Evolutionary conservation across 1,284 basidiomycete species (phyloP), one percentile per base, ranked within the genome.

Genomic region (Neotropicomus parvogracilis): DNA sequence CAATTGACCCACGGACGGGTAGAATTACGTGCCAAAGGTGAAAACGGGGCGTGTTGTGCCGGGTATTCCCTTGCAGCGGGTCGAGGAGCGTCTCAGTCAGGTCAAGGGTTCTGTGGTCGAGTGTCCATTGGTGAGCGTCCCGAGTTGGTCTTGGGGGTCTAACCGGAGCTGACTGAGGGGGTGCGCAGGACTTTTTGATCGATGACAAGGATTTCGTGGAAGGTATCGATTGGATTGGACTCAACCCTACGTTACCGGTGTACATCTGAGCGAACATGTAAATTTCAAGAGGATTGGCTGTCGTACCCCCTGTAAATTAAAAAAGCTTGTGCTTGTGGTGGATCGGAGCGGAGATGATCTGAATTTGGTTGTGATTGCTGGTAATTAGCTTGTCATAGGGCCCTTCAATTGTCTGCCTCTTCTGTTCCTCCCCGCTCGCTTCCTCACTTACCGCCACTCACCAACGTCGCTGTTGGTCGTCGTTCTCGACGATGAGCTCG

Each of bases 21-120:
- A 89, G 83, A 72, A 68, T 47, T 89, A 87, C 60, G 75, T 83
- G 8, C 82, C 87, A 5, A 86, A 89, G 59, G 78, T 83, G 52
- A 84, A 89, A 76, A 75, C 79, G 4, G 91, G 91, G 3, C 94
- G 95, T 67, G 83, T 95, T 43, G 83, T 80, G 2, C 82, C 82
- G 10, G 81, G 74, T 5, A 59, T 91, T 26, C 65, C 78, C 0
- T 68, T 92, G 17, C 69, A 74, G 2, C 78, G 83, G 39, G 76
- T 92, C 57, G 93, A 95, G 74, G 71, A 81, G 37, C 79, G 82
- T 31, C 77, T 97, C 38, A 71, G 74, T 27, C 73, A 81, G 56
- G 82, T 97, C 48, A 76, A 71, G 57, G 88, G 87, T 29, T 73
- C 83, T 10, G 62, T 91, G n/a, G 87, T 91, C 3, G 88, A 90